These are phyloP conservation scores for Bathelium albidoporum DNA, from an alignment of 495 filamentous ascomycete species.

Conservation along the genomic window DNA sequence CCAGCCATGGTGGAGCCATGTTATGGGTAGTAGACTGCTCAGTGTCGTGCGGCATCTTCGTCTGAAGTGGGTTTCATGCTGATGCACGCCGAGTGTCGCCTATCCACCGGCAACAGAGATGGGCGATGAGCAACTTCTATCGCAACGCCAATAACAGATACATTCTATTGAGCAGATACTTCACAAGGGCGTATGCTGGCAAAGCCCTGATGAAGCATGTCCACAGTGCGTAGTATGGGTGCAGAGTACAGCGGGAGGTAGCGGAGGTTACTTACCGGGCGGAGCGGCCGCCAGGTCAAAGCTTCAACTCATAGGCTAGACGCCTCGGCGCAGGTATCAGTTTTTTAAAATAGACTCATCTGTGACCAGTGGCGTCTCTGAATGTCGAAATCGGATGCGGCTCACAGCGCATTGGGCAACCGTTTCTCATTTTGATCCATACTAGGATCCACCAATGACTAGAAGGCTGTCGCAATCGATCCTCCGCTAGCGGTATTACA, in stretches of 20 bases:
- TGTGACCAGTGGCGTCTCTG: not conserved
- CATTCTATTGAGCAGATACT: not conserved
- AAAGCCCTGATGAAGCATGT: not conserved
- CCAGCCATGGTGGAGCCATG: slow-evolving; percentile 6
- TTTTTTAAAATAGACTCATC: not conserved
- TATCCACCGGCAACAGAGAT: not conserved
- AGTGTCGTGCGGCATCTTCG: not conserved
- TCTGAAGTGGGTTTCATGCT: slow-evolving; percentile 3
- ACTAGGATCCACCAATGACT: not conserved
- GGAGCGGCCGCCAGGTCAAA: not conserved
- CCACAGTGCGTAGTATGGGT: no score
- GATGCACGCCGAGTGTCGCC: not conserved
- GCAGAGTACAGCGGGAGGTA: not conserved
- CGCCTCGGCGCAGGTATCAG: not conserved
- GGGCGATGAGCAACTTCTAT: not conserved
- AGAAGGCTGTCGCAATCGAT: not conserved
- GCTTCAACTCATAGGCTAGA: no score
- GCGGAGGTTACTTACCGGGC: not conserved
- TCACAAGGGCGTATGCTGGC: not conserved
- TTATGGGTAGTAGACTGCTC: not conserved
- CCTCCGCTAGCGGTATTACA: not conserved
- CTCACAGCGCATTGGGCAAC: not conserved
- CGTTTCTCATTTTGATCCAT: not conserved
- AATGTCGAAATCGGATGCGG: not conserved
- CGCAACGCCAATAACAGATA: not conserved